A percentile compares a stretch with the other conserved stretches of the same genome.
These are phyloP conservation scores for Porphyrellus cyaneotinctus DNA, from an alignment of 768 basidiomycete species.

Conservation along the genomic window DNA sequence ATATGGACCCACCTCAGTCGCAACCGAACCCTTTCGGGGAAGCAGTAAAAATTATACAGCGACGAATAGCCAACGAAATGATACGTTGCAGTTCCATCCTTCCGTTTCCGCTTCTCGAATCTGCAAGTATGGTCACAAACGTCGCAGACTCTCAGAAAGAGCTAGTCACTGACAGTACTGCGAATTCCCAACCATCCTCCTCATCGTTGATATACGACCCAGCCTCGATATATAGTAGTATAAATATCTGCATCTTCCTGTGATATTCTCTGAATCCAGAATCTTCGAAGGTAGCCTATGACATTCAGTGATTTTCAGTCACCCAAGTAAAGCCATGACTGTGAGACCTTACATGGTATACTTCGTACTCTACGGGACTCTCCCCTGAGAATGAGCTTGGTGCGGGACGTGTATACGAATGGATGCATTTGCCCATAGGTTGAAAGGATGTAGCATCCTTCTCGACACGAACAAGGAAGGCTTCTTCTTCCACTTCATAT, in stretches of 20 bases:
- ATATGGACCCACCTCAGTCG: constrained; percentile 64
- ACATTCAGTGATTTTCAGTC: constrained; percentile 6
- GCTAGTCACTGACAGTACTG: constrained; percentile 59
- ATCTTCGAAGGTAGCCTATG: constrained; percentile 76
- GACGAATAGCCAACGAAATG: constrained; percentile 96
- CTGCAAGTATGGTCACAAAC: constrained; percentile 36
- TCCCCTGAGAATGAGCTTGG: constrained; percentile 42
- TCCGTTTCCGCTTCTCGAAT: constrained; percentile 78
- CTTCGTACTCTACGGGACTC: constrained; percentile 75
- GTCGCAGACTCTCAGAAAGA: neutral
- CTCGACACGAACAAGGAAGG: constrained; percentile 69
- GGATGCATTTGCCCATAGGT: constrained; percentile 72
- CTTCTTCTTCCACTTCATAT: constrained; percentile 62
- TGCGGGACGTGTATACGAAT: constrained; percentile 67
- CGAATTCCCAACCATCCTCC: constrained; percentile 93
- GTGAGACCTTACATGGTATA: constrained; percentile 71
- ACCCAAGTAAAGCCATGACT: neutral
- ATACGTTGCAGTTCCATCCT: constrained; percentile 56
- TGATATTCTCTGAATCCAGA: constrained; percentile 91
- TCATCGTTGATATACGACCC: constrained; percentile 94
- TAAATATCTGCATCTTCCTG: constrained; percentile 89
- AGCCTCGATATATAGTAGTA: constrained; percentile 90
- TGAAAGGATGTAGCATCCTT: constrained; percentile 73
- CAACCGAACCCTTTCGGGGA: constrained; percentile 84
- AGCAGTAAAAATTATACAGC: constrained; percentile 93